phyloP scores from a whole-genome alignment of 805 yeast species.

The Wickerhamomyces strasburgensis region DNA sequence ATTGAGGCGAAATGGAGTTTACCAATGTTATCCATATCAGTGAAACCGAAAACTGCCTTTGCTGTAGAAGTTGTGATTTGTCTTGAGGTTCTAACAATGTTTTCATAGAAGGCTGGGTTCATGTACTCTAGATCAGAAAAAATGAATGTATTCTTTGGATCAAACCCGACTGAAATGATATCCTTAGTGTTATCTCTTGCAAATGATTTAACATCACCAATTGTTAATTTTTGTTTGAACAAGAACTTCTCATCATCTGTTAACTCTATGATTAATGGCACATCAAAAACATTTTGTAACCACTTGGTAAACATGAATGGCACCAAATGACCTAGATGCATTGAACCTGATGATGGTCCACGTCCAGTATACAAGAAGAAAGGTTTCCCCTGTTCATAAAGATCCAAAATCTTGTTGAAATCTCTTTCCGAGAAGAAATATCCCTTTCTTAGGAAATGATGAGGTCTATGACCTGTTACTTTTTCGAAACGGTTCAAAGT shows the following conservation, averaged over 20 bases:
- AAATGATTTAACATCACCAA: conserved; percentile 79
- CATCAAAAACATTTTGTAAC: conserved; percentile 97
- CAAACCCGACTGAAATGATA: conserved; percentile 90
- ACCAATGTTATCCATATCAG: conserved; percentile 92
- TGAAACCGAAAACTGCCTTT: conserved; percentile 93
- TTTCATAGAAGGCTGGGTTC: conserved; percentile 93
- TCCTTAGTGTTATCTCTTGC: conserved; percentile 86
- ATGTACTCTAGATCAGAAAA: conserved; percentile 90
- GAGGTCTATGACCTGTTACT: conserved; percentile 90
- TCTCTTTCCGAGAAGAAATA: conserved; percentile 91
- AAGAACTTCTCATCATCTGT: conserved; percentile 97
- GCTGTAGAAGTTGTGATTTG: conserved; percentile 98
- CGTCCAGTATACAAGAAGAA: conserved; percentile 96
- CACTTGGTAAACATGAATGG: conserved; percentile 95
- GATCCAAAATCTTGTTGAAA: conserved; percentile 68
- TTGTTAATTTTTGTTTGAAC: conserved; percentile 85
- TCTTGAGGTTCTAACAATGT: conserved; percentile 86
- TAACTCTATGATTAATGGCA: conserved; percentile 86
- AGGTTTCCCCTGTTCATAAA: conserved; percentile 92
- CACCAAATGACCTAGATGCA: conserved; percentile 96
- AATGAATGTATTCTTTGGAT: conserved; percentile 90
- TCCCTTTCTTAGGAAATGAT: conserved; percentile 84
- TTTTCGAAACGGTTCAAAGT: conserved; percentile 68
- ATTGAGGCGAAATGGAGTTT: conserved; percentile 91
- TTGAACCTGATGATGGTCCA: conserved; percentile 90